These are phyloP conservation scores for Evansstolkia leycettana DNA, from an alignment of 495 filamentous ascomycete species.

Conservation along the genomic window DNA sequence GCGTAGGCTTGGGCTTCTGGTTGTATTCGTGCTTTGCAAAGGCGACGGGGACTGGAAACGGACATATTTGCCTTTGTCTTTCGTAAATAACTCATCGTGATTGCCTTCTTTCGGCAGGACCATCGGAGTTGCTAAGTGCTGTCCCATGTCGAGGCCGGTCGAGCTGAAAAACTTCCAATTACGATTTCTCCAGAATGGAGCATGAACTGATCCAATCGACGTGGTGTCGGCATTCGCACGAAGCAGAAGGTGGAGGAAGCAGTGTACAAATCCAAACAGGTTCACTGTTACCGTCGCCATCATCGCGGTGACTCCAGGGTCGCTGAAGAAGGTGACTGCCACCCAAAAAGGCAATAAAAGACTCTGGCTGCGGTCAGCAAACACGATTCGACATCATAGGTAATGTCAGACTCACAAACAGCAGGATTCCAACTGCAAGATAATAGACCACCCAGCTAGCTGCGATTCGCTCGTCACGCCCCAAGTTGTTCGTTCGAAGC, in stretches of 20 bases:
- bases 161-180: no score
- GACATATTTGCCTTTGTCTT: no score
- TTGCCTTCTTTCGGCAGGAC: no score
- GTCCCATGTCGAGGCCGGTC: no score
- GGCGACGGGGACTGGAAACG: no score
- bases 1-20: no score
- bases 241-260: conserved; percentile 21
- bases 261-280: conserved; percentile 17
- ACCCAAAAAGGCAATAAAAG: conserved; percentile 22
- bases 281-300: conserved; percentile 25
- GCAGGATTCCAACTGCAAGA: conserved; percentile 13
- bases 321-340: conserved; percentile 2
- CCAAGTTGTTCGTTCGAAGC: conserved; percentile 10
- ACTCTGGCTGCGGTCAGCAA: conserved; percentile 9
- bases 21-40: no score
- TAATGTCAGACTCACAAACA: conserved; percentile 14
- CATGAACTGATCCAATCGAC: conserved; percentile 8
- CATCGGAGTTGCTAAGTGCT: no score
- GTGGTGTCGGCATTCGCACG: conserved; percentile 19
- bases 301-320: conserved; percentile 12
- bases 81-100: no score
- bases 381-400: neutral
- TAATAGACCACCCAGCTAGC: conserved; percentile 27
- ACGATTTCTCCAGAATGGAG: no score
- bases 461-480: conserved; percentile 19